Evolutionary conservation across 352 stramenopile genomes (phyloP).

Genomic region (Pythium sp.): DNA sequence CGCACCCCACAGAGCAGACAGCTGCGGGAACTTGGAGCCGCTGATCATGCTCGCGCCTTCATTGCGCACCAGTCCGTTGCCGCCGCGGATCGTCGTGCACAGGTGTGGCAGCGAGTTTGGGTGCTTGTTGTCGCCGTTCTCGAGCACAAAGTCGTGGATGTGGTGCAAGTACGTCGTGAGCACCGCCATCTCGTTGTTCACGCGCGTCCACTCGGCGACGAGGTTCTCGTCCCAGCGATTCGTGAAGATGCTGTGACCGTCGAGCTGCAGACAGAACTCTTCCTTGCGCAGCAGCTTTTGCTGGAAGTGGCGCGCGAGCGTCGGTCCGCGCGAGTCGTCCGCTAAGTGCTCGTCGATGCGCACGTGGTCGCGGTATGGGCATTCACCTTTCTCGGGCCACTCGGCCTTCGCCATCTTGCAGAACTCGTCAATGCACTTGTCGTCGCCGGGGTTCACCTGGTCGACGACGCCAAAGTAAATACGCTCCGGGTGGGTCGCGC

Average conservation of each 20-base stretch:
- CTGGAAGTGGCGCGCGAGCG: slow-evolving; percentile 75
- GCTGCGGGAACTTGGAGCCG: slow-evolving; percentile 64
- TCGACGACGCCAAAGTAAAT: slow-evolving; percentile 83
- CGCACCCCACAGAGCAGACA: slow-evolving; percentile 72
- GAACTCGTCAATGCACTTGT: slow-evolving; percentile 70
- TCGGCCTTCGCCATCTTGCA: slow-evolving; percentile 70
- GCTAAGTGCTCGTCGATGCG: slow-evolving; percentile 62
- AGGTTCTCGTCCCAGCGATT: slow-evolving; percentile 81
- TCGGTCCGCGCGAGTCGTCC: slow-evolving; percentile 73
- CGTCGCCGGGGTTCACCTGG: slow-evolving; percentile 72
- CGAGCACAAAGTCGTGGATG: slow-evolving; percentile 76
- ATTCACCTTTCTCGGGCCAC: slow-evolving; percentile 62
- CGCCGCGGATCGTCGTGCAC: slow-evolving; percentile 70
- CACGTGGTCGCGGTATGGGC: slow-evolving; percentile 71
- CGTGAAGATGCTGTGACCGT: slow-evolving; percentile 85
- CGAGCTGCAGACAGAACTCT: slow-evolving; percentile 84
- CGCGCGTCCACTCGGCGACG: slow-evolving; percentile 64
- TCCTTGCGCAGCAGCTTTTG: slow-evolving; percentile 73
- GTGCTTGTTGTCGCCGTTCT: slow-evolving; percentile 73
- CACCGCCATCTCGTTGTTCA: slow-evolving; percentile 84
- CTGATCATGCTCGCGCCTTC: slow-evolving; percentile 80
- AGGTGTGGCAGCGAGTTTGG: slow-evolving; percentile 63
- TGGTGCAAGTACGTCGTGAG: slow-evolving; percentile 82
- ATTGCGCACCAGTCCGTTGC: slow-evolving; percentile 66
- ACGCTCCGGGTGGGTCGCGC: slow-evolving; percentile 61